Evolutionary conservation across 345 rosid species (phyloP).

Genomic region (Lagerstroemia speciosa): DNA sequence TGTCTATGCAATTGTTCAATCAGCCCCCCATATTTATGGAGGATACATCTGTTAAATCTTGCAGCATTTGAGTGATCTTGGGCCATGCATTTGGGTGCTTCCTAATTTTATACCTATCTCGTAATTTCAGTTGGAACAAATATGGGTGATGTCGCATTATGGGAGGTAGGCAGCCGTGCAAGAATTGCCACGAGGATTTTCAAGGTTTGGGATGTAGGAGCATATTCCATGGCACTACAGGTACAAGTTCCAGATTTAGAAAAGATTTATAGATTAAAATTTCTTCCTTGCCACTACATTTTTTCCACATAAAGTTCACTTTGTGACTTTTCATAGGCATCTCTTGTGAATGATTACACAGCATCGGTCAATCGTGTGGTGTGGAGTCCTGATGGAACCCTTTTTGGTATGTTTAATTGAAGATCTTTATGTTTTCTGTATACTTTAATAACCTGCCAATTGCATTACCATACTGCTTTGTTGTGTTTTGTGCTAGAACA

Average conservation of each 20-base stretch:
- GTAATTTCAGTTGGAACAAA: slow-evolving; percentile 66
- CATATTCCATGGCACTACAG: slow-evolving; percentile 55
- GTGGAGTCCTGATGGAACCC: slow-evolving; percentile 85
- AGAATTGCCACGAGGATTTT: slow-evolving; percentile 50
- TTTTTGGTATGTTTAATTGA: slow-evolving; percentile 44
- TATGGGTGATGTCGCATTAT: slow-evolving; percentile 58
- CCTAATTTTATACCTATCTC: neutral
- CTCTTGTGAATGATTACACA: slow-evolving; percentile 43
- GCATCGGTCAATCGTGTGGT: slow-evolving; percentile 68
- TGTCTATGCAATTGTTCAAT: neutral
- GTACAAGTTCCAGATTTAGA: slow-evolving; percentile 22
- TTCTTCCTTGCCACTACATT: neutral
- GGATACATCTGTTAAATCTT: neutral
- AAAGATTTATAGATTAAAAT: neutral
- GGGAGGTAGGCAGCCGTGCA: slow-evolving; percentile 68
- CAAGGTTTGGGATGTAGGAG: slow-evolving; percentile 53
- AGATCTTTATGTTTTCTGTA: neutral
- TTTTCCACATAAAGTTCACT: neutral
- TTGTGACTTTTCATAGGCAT: slow-evolving; percentile 29
- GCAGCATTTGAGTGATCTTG: neutral
- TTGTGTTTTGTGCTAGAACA: neutral
- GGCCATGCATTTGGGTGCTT: neutral
- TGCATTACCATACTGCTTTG: neutral
- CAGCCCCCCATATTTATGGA: neutral
- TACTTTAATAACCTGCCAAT: neutral